Conservation (phyloP, 148 eudicot species). For the Vaccinium vitisidaea region DNA sequence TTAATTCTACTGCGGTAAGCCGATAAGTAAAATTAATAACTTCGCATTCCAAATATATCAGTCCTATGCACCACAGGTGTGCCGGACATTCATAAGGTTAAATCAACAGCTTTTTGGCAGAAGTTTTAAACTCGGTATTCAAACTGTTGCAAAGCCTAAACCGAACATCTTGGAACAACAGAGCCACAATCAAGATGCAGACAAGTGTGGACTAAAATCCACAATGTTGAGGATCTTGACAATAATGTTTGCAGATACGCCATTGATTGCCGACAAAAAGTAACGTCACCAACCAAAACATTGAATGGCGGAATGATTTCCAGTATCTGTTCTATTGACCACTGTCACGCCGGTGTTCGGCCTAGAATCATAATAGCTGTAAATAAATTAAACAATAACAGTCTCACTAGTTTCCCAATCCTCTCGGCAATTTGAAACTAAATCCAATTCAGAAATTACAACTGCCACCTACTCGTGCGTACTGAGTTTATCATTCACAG, state of each 20-base stretch:
- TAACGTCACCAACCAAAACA: not conserved
- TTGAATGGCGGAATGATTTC: not conserved
- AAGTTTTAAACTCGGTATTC: not conserved
- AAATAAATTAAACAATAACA: not conserved
- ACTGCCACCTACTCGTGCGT: not conserved
- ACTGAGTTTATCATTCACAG: not conserved
- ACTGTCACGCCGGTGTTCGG: not conserved
- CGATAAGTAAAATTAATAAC: not conserved
- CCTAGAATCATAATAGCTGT: not conserved
- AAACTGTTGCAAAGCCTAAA: not conserved
- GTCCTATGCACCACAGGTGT: not conserved
- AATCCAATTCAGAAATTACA: constrained; percentile 7
- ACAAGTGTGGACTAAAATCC: not conserved
- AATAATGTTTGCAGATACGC: not conserved
- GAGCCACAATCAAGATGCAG: not conserved
- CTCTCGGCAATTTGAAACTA: not conserved
- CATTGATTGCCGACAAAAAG: not conserved
- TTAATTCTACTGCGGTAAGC: not conserved
- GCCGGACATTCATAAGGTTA: not conserved
- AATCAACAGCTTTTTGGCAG: not conserved
- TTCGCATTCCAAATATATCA: not conserved
- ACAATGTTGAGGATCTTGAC: not conserved
- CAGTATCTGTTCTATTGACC: not conserved
- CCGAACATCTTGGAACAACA: not conserved
- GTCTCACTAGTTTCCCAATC: not conserved